These are phyloP conservation scores for Monosporascus sp. DNA, from an alignment of 2,329 filamentous ascomycete species.

Conservation along the genomic window DNA sequence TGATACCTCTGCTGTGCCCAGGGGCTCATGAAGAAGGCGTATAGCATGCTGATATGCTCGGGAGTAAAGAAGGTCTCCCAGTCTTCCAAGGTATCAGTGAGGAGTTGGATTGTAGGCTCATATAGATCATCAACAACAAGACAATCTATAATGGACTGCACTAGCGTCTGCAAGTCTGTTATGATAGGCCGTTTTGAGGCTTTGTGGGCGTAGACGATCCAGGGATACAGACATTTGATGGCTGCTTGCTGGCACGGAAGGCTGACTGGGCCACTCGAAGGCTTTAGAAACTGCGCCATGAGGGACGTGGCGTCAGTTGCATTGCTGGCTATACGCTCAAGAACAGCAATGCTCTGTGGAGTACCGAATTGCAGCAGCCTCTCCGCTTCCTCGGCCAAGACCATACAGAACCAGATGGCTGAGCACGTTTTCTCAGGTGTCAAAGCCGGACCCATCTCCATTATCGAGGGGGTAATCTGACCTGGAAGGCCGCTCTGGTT, in stretches of 20 bases:
- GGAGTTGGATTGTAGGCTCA: conserved; percentile 55
- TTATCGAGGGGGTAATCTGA: conserved; percentile 40
- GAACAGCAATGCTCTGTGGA: conserved; percentile 46
- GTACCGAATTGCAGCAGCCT: conserved; percentile 51
- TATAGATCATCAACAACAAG: conserved; percentile 55
- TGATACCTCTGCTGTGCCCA: conserved; percentile 55
- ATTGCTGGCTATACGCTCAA: conserved; percentile 46
- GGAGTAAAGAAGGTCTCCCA: conserved; percentile 58
- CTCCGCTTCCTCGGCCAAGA: conserved; percentile 60
- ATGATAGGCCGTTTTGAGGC: conserved; percentile 52
- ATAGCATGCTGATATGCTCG: conserved; percentile 52
- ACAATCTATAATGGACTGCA: conserved; percentile 54
- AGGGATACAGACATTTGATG: conserved; percentile 61
- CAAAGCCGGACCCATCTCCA: conserved; percentile 42
- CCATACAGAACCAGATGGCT: conserved; percentile 59
- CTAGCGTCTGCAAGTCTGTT: conserved; percentile 52
- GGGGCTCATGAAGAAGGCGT: conserved; percentile 52
- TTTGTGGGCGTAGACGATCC: conserved; percentile 68
- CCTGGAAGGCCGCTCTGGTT: conserved; percentile 20
- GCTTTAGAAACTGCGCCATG: conserved; percentile 34
- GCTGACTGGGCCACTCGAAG: conserved; percentile 13
- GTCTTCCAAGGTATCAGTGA: conserved; percentile 60
- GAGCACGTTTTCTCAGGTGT: conserved; percentile 47
- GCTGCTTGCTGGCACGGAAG: conserved; percentile 44
- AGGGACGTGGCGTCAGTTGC: conserved; percentile 43